These are phyloP conservation scores for Populus davidiana DNA, from an alignment of 345 rosid species.

Conservation along the genomic window DNA sequence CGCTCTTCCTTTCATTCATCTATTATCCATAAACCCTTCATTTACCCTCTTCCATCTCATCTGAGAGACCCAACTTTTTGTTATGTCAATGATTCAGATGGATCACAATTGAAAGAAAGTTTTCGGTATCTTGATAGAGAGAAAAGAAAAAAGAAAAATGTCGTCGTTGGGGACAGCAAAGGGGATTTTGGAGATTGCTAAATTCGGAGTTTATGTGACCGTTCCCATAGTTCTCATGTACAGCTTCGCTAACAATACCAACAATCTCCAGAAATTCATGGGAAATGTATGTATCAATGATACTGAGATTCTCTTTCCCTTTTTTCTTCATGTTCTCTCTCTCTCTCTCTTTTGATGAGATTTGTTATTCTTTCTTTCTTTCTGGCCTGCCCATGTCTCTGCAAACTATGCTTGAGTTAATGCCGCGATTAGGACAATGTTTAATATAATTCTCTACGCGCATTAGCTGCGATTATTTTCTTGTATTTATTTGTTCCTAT, in stretches of 20 bases:
- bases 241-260: conserved; percentile 72
- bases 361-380: not conserved
- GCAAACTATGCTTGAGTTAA: not conserved
- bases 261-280: conserved; percentile 79
- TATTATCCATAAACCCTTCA: too few species aligned
- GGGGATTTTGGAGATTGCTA: conserved; percentile 74
- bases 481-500: not conserved
- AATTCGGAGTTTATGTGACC: conserved; percentile 70
- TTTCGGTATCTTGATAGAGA: not conserved
- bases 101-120: not conserved
- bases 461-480: not conserved
- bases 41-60: too few species aligned
- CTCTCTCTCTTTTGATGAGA: not conserved
- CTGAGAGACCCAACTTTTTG: too few species aligned
- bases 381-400: not conserved
- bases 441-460: too few species aligned
- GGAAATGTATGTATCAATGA: conserved; percentile 49
- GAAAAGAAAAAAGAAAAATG: conserved; percentile 31
- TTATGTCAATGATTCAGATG: too few species aligned
- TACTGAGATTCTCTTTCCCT: not conserved
- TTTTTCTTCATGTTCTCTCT: too few species aligned
- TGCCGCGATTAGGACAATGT: not conserved
- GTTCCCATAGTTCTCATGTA: conserved; percentile 76
- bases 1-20: too few species aligned
- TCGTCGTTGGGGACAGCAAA: conserved; percentile 69